phyloP scores from a whole-genome alignment of 371 early-diverging fungal species.

The Fennellomyces sp. region DNA sequence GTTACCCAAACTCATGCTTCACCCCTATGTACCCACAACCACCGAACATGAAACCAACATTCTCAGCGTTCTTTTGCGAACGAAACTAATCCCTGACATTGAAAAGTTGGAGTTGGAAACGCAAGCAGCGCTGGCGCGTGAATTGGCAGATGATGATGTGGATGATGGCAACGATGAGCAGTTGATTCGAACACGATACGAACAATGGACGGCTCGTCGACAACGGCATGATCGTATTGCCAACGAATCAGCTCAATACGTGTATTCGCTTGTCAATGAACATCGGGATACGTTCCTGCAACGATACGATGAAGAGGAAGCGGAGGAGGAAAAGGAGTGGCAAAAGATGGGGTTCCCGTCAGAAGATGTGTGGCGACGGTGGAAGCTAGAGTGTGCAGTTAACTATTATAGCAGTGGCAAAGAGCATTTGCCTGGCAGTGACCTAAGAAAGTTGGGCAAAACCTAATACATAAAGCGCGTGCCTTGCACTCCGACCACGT shows the following conservation, averaged over 20 bases:
- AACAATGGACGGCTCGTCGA: conserved; percentile 37
- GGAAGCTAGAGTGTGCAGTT: conserved; percentile 50
- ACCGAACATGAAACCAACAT: conserved; percentile 66
- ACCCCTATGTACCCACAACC: conserved; percentile 57
- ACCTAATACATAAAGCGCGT: too few relatives aligned
- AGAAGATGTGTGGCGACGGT: conserved; percentile 48
- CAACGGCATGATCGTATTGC: conserved; percentile 49
- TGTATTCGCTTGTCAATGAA: conserved; percentile 31
- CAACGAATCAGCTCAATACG: conserved; percentile 30
- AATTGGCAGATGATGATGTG: conserved; percentile 15
- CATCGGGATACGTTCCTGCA: conserved; percentile 36
- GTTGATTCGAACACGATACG: conserved; percentile 25
- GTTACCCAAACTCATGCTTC: conserved; percentile 59
- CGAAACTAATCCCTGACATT: conserved; percentile 69
- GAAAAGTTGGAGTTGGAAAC: conserved; percentile 59
- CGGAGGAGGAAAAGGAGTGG: conserved; percentile 33
- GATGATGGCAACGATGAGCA: conserved; percentile 30
- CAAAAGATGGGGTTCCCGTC: conserved; percentile 43
- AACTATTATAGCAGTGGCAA: conserved; percentile 52
- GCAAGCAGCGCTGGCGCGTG: conserved; percentile 49
- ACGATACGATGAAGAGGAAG: conserved; percentile 33
- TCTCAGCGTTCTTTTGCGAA: conserved; percentile 59
- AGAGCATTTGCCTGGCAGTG: conserved; percentile 45
- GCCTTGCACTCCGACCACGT: too few relatives aligned
- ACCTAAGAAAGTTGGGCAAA: conserved; percentile 42